A percentile compares a stretch with the other conserved stretches of the same genome.
These are phyloP conservation scores for Populus hybrid DNA, from an alignment of 441 rosid species.

Conservation along the genomic window DNA sequence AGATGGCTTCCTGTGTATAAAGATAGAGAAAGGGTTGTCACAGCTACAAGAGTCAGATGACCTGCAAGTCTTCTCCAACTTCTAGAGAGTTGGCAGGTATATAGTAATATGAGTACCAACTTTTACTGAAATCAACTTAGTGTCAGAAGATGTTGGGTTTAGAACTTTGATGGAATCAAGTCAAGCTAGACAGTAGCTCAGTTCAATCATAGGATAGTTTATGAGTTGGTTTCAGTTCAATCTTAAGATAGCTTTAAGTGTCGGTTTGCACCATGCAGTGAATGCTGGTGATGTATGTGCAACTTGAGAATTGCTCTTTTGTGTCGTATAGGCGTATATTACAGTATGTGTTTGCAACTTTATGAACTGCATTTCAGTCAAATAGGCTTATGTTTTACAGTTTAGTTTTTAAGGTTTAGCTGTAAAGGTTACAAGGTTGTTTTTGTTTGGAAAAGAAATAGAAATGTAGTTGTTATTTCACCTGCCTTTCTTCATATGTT, in stretches of 20 bases:
- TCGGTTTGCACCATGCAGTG: not conserved
- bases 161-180: not conserved
- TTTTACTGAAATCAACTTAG: not conserved
- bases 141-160: not conserved
- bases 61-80: not conserved
- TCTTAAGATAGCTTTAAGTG: not conserved
- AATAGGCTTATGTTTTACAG: not conserved
- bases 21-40: not conserved
- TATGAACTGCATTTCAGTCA: not conserved
- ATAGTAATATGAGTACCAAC: not conserved
- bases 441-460: not conserved
- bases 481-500: not conserved
- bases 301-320: not conserved
- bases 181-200: not conserved
- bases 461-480: not conserved
- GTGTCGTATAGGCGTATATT: not conserved
- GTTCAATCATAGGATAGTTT: not conserved
- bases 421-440: not conserved
- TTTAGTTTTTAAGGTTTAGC: not conserved
- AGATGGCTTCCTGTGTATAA: not conserved
- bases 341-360: not conserved
- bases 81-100: not conserved
- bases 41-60: not conserved
- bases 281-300: not conserved
- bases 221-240: not conserved